Base-by-base conservation (phyloP, 2,329 filamentous ascomycete genomes). In the Aspergillus floridensis region DNA sequence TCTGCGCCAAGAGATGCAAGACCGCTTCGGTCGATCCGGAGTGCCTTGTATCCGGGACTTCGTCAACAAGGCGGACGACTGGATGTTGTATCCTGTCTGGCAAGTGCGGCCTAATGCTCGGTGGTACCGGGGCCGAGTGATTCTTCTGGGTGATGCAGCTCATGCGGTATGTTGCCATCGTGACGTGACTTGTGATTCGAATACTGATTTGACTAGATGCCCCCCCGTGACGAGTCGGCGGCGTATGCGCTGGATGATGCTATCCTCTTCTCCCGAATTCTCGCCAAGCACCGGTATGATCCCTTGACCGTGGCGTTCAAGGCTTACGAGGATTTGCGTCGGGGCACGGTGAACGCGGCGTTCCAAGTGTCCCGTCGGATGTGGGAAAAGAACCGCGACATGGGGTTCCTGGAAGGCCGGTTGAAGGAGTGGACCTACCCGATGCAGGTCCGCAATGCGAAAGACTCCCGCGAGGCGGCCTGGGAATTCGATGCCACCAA, bases 61-160 rank as follows among this genome's bases (percentile, higher is more conserved):
- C 35, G 65, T 77, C 7, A 62, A 68, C 4, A 72, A 68, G 22
- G 66, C 69, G 21, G 66, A 69, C 4, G 74, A 76, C 19, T 78
- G 77, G 74, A 74, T 73, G 61, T 63, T 80, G n/a, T 80, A 79
- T 60, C 79, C 79, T 0, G 76, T 81, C 1, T 79, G 78, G 59
- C 71, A 75, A 47, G 68, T 80, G 2, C 70, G 65, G 2, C 71
- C 73, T 0, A 70, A 72, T 8, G 76, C 75, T 5, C 70, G 66
- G 22, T 80, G 78, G 78, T 71, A 63, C 47, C 73, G 71, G 5
- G 72, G 75, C n/a, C 70, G 76, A 4, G 73, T 74, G 3, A 69
- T 81, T 22, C 62, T 81, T 5, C 63, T 81, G 4, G 79, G 79
- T 4, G 79, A 81, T 68, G 78, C 79, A 26, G 79, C 78, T 4